These are phyloP conservation scores for Pestalotiopsis sp. DNA, from an alignment of 2,329 filamentous ascomycete species.

Conservation along the genomic window DNA sequence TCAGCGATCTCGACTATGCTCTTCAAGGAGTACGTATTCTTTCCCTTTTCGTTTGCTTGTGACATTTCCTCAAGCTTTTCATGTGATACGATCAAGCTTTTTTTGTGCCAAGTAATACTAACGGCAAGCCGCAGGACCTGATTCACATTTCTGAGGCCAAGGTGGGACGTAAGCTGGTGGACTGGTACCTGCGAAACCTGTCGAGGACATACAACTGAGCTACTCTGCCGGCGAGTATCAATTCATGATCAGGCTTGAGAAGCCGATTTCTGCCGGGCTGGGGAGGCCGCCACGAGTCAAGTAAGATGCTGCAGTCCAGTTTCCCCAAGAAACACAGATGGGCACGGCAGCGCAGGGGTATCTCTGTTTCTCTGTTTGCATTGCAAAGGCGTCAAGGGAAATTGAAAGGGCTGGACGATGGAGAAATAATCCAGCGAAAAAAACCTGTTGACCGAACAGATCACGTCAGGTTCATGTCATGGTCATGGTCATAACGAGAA, in stretches of 20 bases:
- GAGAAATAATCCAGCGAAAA: constrained; percentile 16
- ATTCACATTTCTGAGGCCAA: constrained; percentile 99
- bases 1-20: constrained; percentile 95
- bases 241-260: neutral
- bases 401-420: constrained; percentile 22
- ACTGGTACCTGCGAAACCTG: constrained; percentile 98
- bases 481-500: neutral
- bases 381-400: constrained; percentile 38
- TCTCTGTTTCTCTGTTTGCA: constrained; percentile 34
- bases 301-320: neutral
- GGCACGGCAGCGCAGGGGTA: constrained; percentile 24
- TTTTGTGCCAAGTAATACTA: constrained; percentile 21
- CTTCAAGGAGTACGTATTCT: constrained; percentile 77
- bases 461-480: neutral
- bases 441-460: neutral
- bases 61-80: constrained; percentile 16
- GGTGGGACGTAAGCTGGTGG: constrained; percentile 93
- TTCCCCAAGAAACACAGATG: neutral
- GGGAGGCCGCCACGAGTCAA: neutral
- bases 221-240: neutral
- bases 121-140: constrained; percentile 63
- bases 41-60: neutral
- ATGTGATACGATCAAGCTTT: constrained; percentile 24
- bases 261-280: neutral
- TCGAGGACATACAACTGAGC: constrained; percentile 81